Base-by-base conservation (phyloP, 768 basidiomycete genomes). In the Lentinula boryana region DNA sequence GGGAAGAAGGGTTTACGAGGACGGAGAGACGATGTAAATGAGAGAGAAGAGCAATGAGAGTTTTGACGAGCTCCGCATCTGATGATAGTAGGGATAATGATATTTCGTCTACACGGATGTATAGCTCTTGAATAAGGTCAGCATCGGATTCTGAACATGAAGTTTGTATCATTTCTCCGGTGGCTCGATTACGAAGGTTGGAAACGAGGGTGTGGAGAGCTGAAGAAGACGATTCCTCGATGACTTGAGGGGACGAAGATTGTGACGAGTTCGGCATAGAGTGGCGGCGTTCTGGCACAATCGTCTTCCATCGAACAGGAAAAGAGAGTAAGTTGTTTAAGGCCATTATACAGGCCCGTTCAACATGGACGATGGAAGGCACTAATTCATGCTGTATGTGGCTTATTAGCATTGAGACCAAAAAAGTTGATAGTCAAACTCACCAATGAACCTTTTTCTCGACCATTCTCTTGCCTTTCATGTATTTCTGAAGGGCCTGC, bases 271-370 rank as follows among this genome's bases (percentile, higher is more conserved):
- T 70, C 18, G 84, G 82, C 78, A 85, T 80, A 9, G 86, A 86
- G 67, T 84, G 82, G 53, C 84, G 76, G 38, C 84, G 80, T 68
- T 84, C 78, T 62, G 85, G 82, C 27, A 85, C 74, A 60, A 84
- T 84, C 8, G 84, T 77, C 56, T 74, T 77, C 84, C 81, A 84
- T 60, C 73, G 66, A 1, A 72, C 72, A 15, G 80, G 76, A 12
- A 74, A 76, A 35, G 84, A 83, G 21, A 91, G 81, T 21, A 92
- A 76, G 69, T 84, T 86, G 65, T 85, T 84, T 51, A 93, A 75
- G 2, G 88, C 88, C 76, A 85, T 85, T 27, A 93, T 67, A 69
- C 88, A 91, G 16, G 88, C 89, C 61, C 79, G 81, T 66, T 91
- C 86, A 35, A 93, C 88, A 59, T 82, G 79, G 13, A 80, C 75